These are phyloP conservation scores for Veloboletus limbatus DNA, from an alignment of 1,284 basidiomycete genomes.

Conservation along the genomic window DNA sequence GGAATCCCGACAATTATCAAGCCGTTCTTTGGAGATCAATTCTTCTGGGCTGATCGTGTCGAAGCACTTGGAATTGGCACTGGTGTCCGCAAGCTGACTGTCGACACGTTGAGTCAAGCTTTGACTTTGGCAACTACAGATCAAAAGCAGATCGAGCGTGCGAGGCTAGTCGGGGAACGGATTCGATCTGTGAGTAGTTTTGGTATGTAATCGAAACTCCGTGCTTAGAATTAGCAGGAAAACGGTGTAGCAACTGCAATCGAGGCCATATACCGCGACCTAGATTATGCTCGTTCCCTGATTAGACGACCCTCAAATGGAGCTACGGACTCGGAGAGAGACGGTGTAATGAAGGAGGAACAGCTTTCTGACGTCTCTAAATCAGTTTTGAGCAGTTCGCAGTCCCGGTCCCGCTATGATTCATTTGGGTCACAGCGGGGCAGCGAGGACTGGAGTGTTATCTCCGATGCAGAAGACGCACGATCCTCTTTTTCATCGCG, in stretches of 20 bases:
- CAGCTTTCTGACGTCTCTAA: constrained; percentile 26
- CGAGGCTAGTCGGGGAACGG: constrained; percentile 77
- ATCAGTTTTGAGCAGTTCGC: constrained; percentile 31
- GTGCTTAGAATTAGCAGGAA: constrained; percentile 52
- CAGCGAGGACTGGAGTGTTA: constrained; percentile 82
- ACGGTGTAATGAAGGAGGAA: constrained; percentile 45
- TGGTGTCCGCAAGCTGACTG: constrained; percentile 82
- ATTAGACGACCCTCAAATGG: constrained; percentile 55
- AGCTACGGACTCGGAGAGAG: constrained; percentile 40
- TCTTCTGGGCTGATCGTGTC: constrained; percentile 94
- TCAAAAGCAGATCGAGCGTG: constrained; percentile 82
- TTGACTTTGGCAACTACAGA: constrained; percentile 82
- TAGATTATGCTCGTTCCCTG: constrained; percentile 83
- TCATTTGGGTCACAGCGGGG: constrained; percentile 52
- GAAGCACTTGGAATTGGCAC: constrained; percentile 90
- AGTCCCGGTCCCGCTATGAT: constrained; percentile 51
- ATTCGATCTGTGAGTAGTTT: constrained; percentile 66
- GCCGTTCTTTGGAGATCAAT: constrained; percentile 98
- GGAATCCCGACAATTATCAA: constrained; percentile 95
- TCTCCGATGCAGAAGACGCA: constrained; percentile 67
- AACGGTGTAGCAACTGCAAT: constrained; percentile 86
- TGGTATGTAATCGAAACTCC: neutral
- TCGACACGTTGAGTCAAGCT: constrained; percentile 74
- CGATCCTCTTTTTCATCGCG: constrained; percentile 51
- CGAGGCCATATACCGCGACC: constrained; percentile 88